Conservation (phyloP, 148 eudicot genomes). For the Rhododendron williamsianum region DNA sequence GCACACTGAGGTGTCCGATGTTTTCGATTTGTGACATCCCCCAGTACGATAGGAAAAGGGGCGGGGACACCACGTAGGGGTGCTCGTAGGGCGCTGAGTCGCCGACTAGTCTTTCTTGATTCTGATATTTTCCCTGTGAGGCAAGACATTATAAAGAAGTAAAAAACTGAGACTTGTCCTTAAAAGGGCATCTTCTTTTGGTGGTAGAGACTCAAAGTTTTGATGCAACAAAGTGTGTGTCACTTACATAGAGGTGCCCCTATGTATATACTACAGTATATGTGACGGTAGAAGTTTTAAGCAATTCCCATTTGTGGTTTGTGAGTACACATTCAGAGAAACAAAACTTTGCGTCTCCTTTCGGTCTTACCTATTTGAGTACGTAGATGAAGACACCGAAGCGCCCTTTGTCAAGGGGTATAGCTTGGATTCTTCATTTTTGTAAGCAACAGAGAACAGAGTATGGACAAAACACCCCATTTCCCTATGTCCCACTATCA, state of each 20-base stretch:
- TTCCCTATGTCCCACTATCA: neutral
- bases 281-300: neutral
- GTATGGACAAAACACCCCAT: neutral
- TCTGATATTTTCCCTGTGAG: neutral
- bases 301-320: neutral
- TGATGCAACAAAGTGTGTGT: neutral
- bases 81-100: too few relatives aligned
- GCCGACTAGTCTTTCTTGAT: too few relatives aligned
- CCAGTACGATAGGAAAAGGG: too few relatives aligned
- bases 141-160: neutral
- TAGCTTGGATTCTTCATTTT: neutral
- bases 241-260: neutral
- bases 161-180: neutral
- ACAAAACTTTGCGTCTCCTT: neutral
- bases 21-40: too few relatives aligned
- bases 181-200: neutral
- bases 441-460: neutral
- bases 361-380: neutral
- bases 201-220: neutral
- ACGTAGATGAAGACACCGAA: neutral
- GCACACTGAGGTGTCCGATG: too few relatives aligned
- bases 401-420: neutral
- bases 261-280: too few relatives aligned
- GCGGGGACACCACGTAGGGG: too few relatives aligned
- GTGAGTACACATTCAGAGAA: neutral